Evolutionary conservation across 164 flowering plant genomes (phyloP).

Genomic region (Kalanchoe fedtschenkoi): DNA sequence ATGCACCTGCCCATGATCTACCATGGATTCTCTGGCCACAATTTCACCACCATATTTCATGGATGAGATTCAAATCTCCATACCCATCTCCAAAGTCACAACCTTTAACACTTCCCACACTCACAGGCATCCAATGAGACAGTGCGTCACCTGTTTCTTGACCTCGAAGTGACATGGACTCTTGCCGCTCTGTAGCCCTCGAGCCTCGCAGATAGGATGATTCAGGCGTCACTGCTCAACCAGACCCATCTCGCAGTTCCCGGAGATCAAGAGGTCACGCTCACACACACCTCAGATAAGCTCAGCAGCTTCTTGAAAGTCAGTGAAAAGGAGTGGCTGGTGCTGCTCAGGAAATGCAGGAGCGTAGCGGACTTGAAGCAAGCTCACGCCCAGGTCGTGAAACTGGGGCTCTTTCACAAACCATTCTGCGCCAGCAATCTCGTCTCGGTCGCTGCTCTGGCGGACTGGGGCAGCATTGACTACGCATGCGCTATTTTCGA

Average conservation of each 20-base stretch:
- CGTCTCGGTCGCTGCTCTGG: slow-evolving; percentile 48
- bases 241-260: slow-evolving; percentile 23
- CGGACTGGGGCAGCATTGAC: slow-evolving; percentile 76
- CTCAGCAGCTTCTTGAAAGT: slow-evolving; percentile 12
- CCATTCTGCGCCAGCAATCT: slow-evolving; percentile 39
- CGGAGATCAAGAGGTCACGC: slow-evolving; percentile 7
- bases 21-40: slow-evolving; percentile 23
- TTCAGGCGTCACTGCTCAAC: slow-evolving; percentile 39
- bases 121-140: background rate
- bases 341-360: slow-evolving; percentile 50
- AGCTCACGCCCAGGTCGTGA: slow-evolving; percentile 49
- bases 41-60: slow-evolving; percentile 20
- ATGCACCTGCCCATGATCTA: slow-evolving; percentile 23
- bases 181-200: slow-evolving; percentile 22
- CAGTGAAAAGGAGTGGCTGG: slow-evolving; percentile 42
- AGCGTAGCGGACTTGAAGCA: slow-evolving; percentile 59
- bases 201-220: slow-evolving; percentile 51
- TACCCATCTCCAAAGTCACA: background rate
- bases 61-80: slow-evolving; percentile 19
- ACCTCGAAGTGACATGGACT: background rate
- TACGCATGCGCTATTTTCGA: slow-evolving; percentile 67
- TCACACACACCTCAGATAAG: slow-evolving; percentile 17
- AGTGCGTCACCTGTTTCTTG: background rate
- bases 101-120: background rate
- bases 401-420: slow-evolving; percentile 34